A percentile compares a stretch with the other conserved stretches of the same genome.
Conservation (phyloP, 768 basidiomycete genomes). For the Hydnomerulius pinastri region DNA sequence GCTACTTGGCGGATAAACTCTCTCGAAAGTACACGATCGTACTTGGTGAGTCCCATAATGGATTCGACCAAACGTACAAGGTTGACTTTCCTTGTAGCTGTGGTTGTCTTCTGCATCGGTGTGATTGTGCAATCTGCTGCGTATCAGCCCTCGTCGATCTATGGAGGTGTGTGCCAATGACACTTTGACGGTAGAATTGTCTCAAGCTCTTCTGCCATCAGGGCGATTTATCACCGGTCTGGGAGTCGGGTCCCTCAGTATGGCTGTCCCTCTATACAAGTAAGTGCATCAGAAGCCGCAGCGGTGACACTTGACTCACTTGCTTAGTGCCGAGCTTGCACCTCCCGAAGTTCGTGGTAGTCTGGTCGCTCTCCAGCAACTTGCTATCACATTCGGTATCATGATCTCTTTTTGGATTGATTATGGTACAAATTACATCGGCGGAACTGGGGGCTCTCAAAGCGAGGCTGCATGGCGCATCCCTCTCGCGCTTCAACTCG, state of each 20-base stretch:
- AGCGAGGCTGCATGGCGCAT: conserved; percentile 75
- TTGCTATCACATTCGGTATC: conserved; percentile 81
- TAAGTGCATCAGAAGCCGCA: conserved; percentile 7
- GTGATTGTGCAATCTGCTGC: conserved; percentile 74
- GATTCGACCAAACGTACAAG: neutral
- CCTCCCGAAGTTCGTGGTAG: conserved; percentile 83
- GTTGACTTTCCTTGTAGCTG: conserved; percentile 42
- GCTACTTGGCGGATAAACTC: conserved; percentile 69
- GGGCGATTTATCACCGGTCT: conserved; percentile 79
- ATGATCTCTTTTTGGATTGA: conserved; percentile 59
- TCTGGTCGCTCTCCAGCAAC: conserved; percentile 78
- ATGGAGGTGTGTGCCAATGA: conserved; percentile 45
- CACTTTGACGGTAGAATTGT: too few species aligned
- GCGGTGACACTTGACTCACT: neutral
- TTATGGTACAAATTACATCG: conserved; percentile 67
- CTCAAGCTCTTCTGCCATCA: too few species aligned
- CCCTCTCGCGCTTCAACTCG: conserved; percentile 71
- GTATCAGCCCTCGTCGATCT: conserved; percentile 59
- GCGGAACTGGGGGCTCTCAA: conserved; percentile 58
- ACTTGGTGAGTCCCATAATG: conserved; percentile 40
- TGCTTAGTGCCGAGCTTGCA: conserved; percentile 51
- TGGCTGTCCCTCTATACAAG: conserved; percentile 85
- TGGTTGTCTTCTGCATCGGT: conserved; percentile 64
- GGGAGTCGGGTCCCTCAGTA: conserved; percentile 78
- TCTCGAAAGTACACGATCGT: conserved; percentile 75